These are phyloP conservation scores for Amylocarpus encephaloides DNA, from an alignment of 2,329 filamentous ascomycete genomes.

Conservation along the genomic window DNA sequence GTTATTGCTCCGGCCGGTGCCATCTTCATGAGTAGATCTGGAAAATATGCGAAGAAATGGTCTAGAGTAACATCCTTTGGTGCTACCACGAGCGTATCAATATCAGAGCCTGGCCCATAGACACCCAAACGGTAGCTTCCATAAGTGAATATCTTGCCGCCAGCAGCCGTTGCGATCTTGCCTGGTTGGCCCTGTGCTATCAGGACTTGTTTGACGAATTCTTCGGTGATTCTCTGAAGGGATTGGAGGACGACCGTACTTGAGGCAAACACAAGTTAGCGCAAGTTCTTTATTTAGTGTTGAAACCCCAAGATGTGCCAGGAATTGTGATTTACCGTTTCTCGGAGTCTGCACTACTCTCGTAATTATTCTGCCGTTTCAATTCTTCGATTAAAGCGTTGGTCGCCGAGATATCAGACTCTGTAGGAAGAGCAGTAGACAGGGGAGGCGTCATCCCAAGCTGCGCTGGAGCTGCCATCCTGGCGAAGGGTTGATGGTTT, in stretches of 20 bases:
- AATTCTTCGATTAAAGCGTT: slow-evolving; percentile 77
- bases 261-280: slow-evolving; percentile 10
- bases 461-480: slow-evolving; percentile 27
- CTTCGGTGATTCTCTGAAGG: slow-evolving; percentile 72
- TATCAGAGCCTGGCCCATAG: slow-evolving; percentile 92
- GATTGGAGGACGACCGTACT: slow-evolving; percentile 62
- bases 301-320: background rate
- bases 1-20: slow-evolving; percentile 73
- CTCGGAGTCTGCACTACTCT: slow-evolving; percentile 73
- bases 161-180: slow-evolving; percentile 72
- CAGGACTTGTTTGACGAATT: slow-evolving; percentile 78
- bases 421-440: slow-evolving; percentile 68
- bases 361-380: slow-evolving; percentile 86
- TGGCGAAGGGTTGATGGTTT: slow-evolving; percentile 1
- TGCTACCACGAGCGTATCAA: slow-evolving; percentile 89
- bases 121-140: slow-evolving; percentile 94
- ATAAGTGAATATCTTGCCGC: slow-evolving; percentile 91
- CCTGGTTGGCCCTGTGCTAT: slow-evolving; percentile 54
- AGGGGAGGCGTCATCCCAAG: slow-evolving; percentile 77
- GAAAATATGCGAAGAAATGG: slow-evolving; percentile 89
- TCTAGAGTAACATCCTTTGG: slow-evolving; percentile 83
- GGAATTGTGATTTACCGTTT: slow-evolving; percentile 54
- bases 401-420: slow-evolving; percentile 69
- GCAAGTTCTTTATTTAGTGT: background rate
- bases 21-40: slow-evolving; percentile 70